Percentiles rank a stretch among this genome's conserved stretches.
Evolutionary conservation across 768 basidiomycete species (phyloP).

Genomic region (Lactifluus pinguis): DNA sequence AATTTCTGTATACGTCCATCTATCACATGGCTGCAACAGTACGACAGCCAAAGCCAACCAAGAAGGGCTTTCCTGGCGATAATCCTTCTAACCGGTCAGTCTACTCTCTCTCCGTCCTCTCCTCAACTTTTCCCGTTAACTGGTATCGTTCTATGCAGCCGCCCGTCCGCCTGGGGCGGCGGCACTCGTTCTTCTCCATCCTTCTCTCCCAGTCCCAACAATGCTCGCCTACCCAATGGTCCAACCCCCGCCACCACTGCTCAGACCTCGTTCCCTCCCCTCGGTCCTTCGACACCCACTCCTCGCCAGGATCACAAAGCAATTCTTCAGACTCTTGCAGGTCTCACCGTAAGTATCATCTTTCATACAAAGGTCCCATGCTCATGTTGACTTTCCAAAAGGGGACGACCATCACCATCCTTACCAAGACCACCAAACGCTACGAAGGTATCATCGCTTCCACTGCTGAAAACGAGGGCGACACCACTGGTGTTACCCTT

Average conservation of each 20-base stretch:
- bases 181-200: constrained; percentile 62
- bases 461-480: constrained; percentile 48
- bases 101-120: constrained; percentile 7
- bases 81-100: constrained; percentile 40
- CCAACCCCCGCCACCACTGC: constrained; percentile 29
- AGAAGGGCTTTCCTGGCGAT: constrained; percentile 51
- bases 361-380: not conserved
- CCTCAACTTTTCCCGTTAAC: constrained; percentile 13
- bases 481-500: constrained; percentile 65
- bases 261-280: constrained; percentile 31
- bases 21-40: constrained; percentile 19
- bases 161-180: constrained; percentile 54
- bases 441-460: constrained; percentile 66
- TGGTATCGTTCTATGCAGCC: constrained; percentile 22
- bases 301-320: constrained; percentile 36
- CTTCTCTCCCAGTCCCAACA: constrained; percentile 43
- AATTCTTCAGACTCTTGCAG: constrained; percentile 47
- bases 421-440: constrained; percentile 59
- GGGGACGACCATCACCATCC: constrained; percentile 70
- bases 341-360: constrained; percentile 45
- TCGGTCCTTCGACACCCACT: constrained; percentile 25
- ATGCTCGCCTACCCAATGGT: constrained; percentile 36
- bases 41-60: constrained; percentile 53
- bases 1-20: constrained; percentile 23
- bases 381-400: constrained; percentile 21